Evolutionary conservation across 2,329 filamentous ascomycete genomes (phyloP).

Genomic region (Podosphaera xanthii): DNA sequence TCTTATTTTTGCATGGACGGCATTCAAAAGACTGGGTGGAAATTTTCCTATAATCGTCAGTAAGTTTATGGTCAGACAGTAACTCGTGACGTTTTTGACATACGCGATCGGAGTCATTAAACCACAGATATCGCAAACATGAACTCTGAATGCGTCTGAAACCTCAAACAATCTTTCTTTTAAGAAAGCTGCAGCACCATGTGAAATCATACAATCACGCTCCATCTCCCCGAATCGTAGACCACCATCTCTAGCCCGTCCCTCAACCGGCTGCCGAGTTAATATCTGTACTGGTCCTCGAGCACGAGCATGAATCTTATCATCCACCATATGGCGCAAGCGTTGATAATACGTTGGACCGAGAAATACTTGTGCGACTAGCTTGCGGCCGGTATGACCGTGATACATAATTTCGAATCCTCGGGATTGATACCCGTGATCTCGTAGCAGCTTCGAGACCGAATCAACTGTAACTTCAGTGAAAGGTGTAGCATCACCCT

Average conservation of each 20-base stretch:
- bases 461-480: conserved; percentile 93
- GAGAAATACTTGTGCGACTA: conserved; percentile 86
- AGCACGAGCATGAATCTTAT: conserved; percentile 98
- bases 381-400: conserved; percentile 83
- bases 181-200: conserved; percentile 86
- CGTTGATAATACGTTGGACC: conserved; percentile 98
- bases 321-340: conserved; percentile 96
- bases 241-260: conserved; percentile 92
- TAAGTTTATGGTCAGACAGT: not conserved
- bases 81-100: conserved; percentile 22
- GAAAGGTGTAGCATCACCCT: conserved; percentile 94
- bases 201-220: conserved; percentile 99
- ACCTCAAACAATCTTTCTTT: conserved; percentile 97
- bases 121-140: conserved; percentile 95
- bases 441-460: conserved; percentile 63
- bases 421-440: conserved; percentile 86
- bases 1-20: conserved; percentile 96
- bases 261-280: conserved; percentile 90
- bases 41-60: conserved; percentile 44
- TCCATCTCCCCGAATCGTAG: conserved; percentile 99
- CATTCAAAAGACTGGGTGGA: conserved; percentile 94
- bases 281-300: conserved; percentile 92
- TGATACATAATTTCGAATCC: conserved; percentile 99
- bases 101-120: conserved; percentile 98
- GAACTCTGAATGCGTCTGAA: conserved; percentile 90